Conservation (phyloP, 352 stramenopile species). For the Plasmopara viticola region DNA sequence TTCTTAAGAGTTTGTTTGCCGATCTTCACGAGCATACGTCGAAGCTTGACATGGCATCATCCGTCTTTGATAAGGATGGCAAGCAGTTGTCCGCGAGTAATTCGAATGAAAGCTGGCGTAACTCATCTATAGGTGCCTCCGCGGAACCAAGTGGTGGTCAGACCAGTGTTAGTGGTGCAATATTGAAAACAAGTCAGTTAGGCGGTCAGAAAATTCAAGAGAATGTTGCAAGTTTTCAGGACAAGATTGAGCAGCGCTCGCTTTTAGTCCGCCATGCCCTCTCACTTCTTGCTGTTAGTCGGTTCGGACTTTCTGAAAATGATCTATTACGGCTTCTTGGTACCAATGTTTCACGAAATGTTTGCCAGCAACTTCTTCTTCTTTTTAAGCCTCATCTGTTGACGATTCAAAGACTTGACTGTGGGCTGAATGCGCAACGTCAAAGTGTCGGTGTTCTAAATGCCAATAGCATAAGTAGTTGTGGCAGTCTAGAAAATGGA, state of each 20-base stretch:
- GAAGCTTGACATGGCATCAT: constrained; percentile 4
- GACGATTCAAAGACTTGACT: constrained; percentile 9
- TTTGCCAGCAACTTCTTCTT: constrained; percentile 38
- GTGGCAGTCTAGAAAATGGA: constrained; percentile 16
- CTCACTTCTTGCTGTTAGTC: constrained; percentile 58
- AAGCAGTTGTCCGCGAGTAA: background rate
- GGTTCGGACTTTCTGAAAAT: constrained; percentile 59
- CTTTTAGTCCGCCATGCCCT: constrained; percentile 67
- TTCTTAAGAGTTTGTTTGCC: constrained; percentile 50
- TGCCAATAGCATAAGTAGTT: constrained; percentile 1
- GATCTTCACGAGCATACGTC: constrained; percentile 28
- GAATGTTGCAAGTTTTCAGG: constrained; percentile 50
- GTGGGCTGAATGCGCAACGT: constrained; percentile 2
- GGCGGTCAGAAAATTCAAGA: constrained; percentile 18
- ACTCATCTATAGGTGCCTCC: constrained; percentile 5
- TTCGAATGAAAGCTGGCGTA: constrained; percentile 5
- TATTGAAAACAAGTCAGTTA: background rate
- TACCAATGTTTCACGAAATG: constrained; percentile 32
- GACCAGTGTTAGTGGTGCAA: background rate
- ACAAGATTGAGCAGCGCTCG: constrained; percentile 56
- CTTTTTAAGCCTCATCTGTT: constrained; percentile 65
- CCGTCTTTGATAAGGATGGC: constrained; percentile 2
- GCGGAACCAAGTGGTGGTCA: constrained; percentile 1
- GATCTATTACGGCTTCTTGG: constrained; percentile 60
- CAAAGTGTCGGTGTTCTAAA: background rate